Evolutionary conservation across 2,329 filamentous ascomycete genomes (phyloP), one percentile per base, ranked within the genome.

Genomic region (Colletotrichum siamense): DNA sequence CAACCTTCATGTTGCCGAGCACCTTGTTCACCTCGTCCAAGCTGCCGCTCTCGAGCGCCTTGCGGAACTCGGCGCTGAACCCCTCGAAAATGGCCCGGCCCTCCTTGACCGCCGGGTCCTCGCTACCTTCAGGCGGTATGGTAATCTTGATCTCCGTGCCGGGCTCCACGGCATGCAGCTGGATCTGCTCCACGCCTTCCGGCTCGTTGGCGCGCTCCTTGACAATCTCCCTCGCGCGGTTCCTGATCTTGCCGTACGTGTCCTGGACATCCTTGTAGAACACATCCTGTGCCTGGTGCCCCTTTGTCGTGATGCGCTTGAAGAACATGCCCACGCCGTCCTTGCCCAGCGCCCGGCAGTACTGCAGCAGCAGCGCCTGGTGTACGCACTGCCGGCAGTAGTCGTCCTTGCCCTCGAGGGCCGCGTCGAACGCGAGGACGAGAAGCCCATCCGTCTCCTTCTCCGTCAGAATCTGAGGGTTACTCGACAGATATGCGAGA

Each of bases 301-400:
- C 95, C 80, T 92, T 92, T 5, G 95, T 98, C 26, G 95, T 97
- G 84, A 99, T 96, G 74, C 96, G 94, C 87, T 97, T 98, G 91
- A 99, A 99, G 89, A 99, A 99, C 34, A 99, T 87, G 8, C 92
- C 91, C 10, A 98, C 96, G 26, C 96, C 96, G 81, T 99, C 95
- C 79, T 92, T 92, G 77, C 96, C 96, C 8, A 99, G 90, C 57
- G 95, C 94, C 12, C 96, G 92, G 86, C 97, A 99, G 88, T 99
- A 99, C 84, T 99, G 97, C 55, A 99, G 87, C 15, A 99, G 89
- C 18, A 99, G 89, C 5, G 94, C 96, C 84, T 99, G 96, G 85
- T 99, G 97, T 26, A 99, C 96, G 85, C 94, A 98, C 83, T 96
- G 95, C 64, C 93, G 92, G 6, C 95, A 93, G 79, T 94, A 92